phyloP scores from a whole-genome alignment of 2,329 filamentous ascomycete species.

The Venturia asperata region DNA sequence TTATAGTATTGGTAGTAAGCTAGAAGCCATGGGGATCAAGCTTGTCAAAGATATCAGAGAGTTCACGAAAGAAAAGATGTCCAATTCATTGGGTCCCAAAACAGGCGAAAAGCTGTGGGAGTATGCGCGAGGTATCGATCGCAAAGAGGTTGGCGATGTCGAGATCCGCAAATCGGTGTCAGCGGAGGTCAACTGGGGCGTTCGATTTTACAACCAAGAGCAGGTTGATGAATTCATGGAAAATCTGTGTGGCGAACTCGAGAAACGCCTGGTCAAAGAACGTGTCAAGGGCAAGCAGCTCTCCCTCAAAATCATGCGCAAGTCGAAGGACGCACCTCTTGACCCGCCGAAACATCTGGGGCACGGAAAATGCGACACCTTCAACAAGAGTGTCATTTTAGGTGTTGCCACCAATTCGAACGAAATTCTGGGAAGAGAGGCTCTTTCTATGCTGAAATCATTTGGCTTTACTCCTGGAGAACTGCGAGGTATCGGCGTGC shows the following conservation, averaged over 20 bases:
- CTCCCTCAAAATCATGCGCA: constrained; percentile 90
- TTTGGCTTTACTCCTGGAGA: constrained; percentile 85
- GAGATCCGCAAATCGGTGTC: constrained; percentile 87
- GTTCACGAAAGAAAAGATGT: constrained; percentile 66
- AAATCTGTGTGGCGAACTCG: constrained; percentile 77
- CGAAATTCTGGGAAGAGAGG: constrained; percentile 68
- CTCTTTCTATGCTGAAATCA: constrained; percentile 72
- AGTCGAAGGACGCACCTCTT: constrained; percentile 76
- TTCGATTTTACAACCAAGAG: constrained; percentile 83
- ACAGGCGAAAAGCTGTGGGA: constrained; percentile 88
- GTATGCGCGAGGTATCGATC: constrained; percentile 83
- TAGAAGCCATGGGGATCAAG: constrained; percentile 79
- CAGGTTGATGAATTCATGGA: constrained; percentile 89
- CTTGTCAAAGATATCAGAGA: constrained; percentile 76
- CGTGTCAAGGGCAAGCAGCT: constrained; percentile 80
- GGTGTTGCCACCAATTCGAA: constrained; percentile 76
- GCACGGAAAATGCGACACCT: constrained; percentile 89
- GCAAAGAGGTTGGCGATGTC: constrained; percentile 76
- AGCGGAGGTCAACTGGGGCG: constrained; percentile 96
- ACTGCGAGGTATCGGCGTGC: constrained; percentile 82
- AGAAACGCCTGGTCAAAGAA: constrained; percentile 72
- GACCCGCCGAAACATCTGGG: constrained; percentile 91
- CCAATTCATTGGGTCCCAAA: constrained; percentile 73
- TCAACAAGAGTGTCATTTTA: constrained; percentile 79
- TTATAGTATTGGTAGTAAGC: constrained; percentile 75